Evolutionary conservation across 371 early-diverging fungal species (phyloP).

Genomic region (Mortierella sp.): DNA sequence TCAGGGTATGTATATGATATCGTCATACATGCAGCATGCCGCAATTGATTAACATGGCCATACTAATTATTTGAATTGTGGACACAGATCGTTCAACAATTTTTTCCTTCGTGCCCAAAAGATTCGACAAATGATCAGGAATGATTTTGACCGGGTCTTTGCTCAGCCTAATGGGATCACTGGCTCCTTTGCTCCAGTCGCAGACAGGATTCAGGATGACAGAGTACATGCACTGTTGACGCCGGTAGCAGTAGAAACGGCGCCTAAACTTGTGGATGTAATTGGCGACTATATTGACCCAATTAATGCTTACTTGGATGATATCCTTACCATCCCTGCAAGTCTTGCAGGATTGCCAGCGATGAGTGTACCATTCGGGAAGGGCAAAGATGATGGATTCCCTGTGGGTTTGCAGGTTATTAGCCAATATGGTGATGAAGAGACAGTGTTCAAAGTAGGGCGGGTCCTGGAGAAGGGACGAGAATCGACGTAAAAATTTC

Average conservation of each 20-base stretch:
- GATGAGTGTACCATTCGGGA: constrained; percentile 71
- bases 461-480: constrained; percentile 52
- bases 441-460: constrained; percentile 63
- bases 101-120: constrained; percentile 86
- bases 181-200: constrained; percentile 1
- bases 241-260: constrained; percentile 77
- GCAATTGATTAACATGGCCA: not conserved
- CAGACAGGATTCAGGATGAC: constrained; percentile 13
- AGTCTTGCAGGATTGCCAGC: constrained; percentile 89
- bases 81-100: constrained; percentile 66
- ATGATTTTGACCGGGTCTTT: constrained; percentile 85
- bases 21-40: too few relatives aligned
- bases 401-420: constrained; percentile 88
- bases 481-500: constrained; percentile 4
- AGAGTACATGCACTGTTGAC: constrained; percentile 78
- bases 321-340: constrained; percentile 92
- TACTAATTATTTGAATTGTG: not conserved
- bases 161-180: constrained; percentile 63
- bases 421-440: constrained; percentile 87
- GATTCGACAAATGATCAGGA: constrained; percentile 81
- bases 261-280: constrained; percentile 65
- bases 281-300: constrained; percentile 48
- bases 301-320: constrained; percentile 79
- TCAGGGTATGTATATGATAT: constrained; percentile 64
- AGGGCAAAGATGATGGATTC: constrained; percentile 57